Evolutionary conservation across 148 eudicot genomes (phyloP).

Genomic region (Camellia japonica): DNA sequence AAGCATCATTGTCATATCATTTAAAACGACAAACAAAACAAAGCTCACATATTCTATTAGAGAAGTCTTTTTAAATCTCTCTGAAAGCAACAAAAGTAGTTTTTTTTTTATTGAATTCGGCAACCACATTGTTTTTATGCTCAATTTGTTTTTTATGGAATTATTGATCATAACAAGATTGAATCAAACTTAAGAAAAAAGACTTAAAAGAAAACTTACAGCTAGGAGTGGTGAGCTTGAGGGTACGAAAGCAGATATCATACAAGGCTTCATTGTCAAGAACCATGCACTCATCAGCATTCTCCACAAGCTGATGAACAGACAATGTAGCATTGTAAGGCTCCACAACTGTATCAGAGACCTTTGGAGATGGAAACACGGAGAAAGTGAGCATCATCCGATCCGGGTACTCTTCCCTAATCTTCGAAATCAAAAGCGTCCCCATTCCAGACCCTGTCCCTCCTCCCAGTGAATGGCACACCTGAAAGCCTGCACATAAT

Average conservation of each 20-base stretch:
- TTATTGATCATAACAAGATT: too few relatives aligned
- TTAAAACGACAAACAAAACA: too few relatives aligned
- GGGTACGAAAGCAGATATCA: conserved; percentile 74
- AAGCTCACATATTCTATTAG: too few relatives aligned
- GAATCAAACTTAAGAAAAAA: too few relatives aligned
- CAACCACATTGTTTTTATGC: too few relatives aligned
- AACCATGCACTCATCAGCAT: conserved; percentile 88
- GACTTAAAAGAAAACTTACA: conserved; percentile 37
- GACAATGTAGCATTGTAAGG: conserved; percentile 75
- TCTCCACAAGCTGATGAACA: conserved; percentile 78
- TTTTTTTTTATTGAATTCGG: too few relatives aligned
- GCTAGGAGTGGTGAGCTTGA: conserved; percentile 79
- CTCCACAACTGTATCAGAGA: conserved; percentile 73
- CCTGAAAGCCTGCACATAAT: conserved; percentile 59
- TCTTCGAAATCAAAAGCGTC: conserved; percentile 66
- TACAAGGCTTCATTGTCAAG: conserved; percentile 80
- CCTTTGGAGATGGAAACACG: conserved; percentile 74
- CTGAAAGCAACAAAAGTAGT: too few relatives aligned
- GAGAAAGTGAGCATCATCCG: conserved; percentile 82
- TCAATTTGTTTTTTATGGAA: too few relatives aligned
- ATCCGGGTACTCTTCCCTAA: conserved; percentile 76
- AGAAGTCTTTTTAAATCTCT: too few relatives aligned
- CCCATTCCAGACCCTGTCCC: conserved; percentile 85
- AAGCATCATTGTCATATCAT: too few relatives aligned
- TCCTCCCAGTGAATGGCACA: conserved; percentile 72